Evolutionary conservation across 129 eudicot genomes (phyloP), one percentile per base, ranked within the genome.

Genomic region (Escallonia herrerae): DNA sequence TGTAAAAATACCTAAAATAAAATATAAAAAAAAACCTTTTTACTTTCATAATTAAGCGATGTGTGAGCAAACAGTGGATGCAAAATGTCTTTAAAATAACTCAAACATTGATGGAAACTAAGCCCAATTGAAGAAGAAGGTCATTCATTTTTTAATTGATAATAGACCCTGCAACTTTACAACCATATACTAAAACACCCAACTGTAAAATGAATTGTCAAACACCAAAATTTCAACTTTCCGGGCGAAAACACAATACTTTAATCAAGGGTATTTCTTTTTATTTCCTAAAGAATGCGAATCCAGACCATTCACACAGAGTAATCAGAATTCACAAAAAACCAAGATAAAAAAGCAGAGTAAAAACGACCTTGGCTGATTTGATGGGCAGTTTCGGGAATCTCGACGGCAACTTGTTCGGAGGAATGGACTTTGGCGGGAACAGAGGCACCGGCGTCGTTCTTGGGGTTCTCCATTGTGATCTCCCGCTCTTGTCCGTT

Each of bases 331-430:
- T 38, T 11, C 3, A 7, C 65, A 58, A 47, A 5, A 4, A 14
- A 58, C 11, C 6, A 47, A 55, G 33, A 45, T 11, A 52, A 69
- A 53, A 50, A 39, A 42, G 66, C 4, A 40, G n/a, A 15, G 53
- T 15, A 52, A 55, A 56, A 47, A 10, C 62, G 47, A 91, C 97
- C 95, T 37, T 65, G 76, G 77, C 94, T 87, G 68, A 91, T 91
- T 79, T 91, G 84, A 67, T 87, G 97, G 68, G 97, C 96, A 13
- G 97, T 91, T n/a, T 91, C 95, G 7, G 97, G 95, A 48, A 85
- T 61, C 43, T 87, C 84, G 53, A 82, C 73, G 64, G 58, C 71
- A 63, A 63, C 44, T 15, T 75, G 73, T 4, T 73, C 78, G 7
- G 62, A 73, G 14, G 69, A 52, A 43, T 12, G 33, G 44, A 46